Evolutionary conservation across 495 filamentous ascomycete genomes (phyloP), one percentile per base, ranked within the genome.

Genomic region (Hypoxylon perforatum): DNA sequence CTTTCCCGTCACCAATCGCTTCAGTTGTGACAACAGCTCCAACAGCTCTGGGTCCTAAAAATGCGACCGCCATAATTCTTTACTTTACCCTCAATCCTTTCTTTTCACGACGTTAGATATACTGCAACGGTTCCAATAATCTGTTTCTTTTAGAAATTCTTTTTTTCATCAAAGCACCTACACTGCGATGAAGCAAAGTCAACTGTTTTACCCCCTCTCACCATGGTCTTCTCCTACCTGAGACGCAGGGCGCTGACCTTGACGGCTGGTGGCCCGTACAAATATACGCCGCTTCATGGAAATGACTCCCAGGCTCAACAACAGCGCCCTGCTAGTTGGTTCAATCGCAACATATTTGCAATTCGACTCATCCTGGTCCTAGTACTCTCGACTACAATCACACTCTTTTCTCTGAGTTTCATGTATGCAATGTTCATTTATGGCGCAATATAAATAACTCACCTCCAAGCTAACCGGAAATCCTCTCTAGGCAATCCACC

Each of bases 241-340:
- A 69, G 28, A 61, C 66, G 56, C 52, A 57, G 52, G 41, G 46
- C 71, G 33, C 57, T 19, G 46, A 58, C 58, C 52, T 65, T 65
- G 8, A 46, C 65, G 39, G 47, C 60, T 39, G 35, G 63, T 30
- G 53, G 53, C 30, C 22, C 36, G 14, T 63, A 72, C 59, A 51
- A 50, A 41, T 77, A 77, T 57, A 76, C 60, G 18, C 65, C 50
- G 1, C 61, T 77, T 8, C 61, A 67, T 33, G 65, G 54, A 45
- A 55, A 57, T 46, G 54, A 46, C 3, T 9, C 4, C 9, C 25
- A 53, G n/a, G 30, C 33, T 33, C 30, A 9, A n/a, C 56, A 33
- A 14, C 55, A 39, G 60, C 54, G 56, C 38, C n/a, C 44, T 4
- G 7, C 25, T 7, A 44, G 18, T 12, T 65, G 61, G 61, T 22